Conservation (phyloP, 139 green algal genomes). For the Micractinium conductrix region DNA sequence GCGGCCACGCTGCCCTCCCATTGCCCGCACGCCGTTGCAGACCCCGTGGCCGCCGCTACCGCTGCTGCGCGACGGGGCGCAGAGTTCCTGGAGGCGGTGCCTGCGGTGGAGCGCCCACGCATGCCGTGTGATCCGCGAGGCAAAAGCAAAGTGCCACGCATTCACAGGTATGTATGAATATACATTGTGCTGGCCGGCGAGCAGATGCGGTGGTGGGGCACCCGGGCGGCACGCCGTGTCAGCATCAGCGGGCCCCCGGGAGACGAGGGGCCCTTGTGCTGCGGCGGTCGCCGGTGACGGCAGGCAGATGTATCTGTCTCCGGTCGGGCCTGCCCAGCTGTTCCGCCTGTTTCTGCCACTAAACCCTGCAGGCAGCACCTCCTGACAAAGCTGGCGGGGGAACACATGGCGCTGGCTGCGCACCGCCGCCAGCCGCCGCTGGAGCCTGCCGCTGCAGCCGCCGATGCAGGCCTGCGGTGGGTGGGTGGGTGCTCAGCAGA, state of each 20-base stretch:
- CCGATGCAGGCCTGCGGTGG: background rate
- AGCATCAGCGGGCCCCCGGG: too few relatives aligned
- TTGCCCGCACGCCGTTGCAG: too few relatives aligned
- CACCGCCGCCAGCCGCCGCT: background rate
- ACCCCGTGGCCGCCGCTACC: background rate
- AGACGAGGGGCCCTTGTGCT: too few relatives aligned
- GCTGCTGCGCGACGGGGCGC: background rate
- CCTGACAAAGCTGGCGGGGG: conserved; percentile 19
- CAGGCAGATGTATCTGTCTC: too few relatives aligned
- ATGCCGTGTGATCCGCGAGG: background rate
- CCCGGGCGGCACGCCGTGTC: too few relatives aligned
- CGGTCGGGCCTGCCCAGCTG: too few relatives aligned
- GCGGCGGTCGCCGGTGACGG: too few relatives aligned
- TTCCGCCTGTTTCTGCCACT: too few relatives aligned
- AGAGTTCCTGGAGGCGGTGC: background rate
- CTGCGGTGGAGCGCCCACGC: background rate
- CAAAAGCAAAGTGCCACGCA: conserved; percentile 9
- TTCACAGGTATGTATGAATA: conserved; percentile 19
- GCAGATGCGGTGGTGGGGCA: too few relatives aligned
- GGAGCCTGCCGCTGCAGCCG: background rate
- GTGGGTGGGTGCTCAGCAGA: background rate
- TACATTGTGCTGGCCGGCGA: too few relatives aligned
- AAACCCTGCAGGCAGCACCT: conserved; percentile 22
- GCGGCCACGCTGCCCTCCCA: background rate
- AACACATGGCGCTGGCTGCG: conserved; percentile 13